Conservation (phyloP, 345 rosid species). For the Boechera retrofracta region DNA sequence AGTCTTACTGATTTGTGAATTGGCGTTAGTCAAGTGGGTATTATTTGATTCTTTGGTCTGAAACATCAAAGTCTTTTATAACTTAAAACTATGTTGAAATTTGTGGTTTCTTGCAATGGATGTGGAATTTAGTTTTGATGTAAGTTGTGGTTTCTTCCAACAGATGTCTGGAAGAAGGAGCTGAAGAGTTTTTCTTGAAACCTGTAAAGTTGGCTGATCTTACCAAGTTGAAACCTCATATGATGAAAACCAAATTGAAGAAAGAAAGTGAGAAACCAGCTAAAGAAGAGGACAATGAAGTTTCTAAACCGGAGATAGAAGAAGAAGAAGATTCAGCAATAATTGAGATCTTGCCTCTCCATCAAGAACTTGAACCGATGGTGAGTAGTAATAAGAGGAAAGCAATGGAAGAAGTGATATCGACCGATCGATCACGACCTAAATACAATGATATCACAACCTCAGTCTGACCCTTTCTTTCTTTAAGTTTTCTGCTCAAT, state of each 20-base stretch:
- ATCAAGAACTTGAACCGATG: conserved; percentile 22
- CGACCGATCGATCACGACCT: conserved; percentile 40
- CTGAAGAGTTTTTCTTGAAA: conserved; percentile 87
- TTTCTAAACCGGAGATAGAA: conserved; percentile 22
- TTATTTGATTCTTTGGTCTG: conserved; percentile 12
- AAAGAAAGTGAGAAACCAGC: conserved; percentile 24
- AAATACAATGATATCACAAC: conserved; percentile 43
- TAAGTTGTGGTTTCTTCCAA: neutral
- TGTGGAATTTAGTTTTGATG: neutral
- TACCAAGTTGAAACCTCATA: conserved; percentile 70
- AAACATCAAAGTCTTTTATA: neutral
- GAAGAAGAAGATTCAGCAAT: conserved; percentile 20
- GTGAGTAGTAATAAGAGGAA: conserved; percentile 52
- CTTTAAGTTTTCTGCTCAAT: neutral
- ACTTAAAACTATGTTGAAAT: neutral
- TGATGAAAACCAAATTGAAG: conserved; percentile 47
- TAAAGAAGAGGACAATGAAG: conserved; percentile 22
- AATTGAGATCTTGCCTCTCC: conserved; percentile 31
- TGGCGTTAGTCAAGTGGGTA: conserved; percentile 1
- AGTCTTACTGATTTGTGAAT: neutral
- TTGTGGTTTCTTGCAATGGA: neutral
- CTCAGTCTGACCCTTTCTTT: conserved; percentile 27
- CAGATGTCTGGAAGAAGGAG: conserved; percentile 93
- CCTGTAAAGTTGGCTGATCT: conserved; percentile 88
- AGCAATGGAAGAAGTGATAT: conserved; percentile 45